phyloP scores from a whole-genome alignment of 2,329 filamentous ascomycete species.

The Clarireedia sp. region DNA sequence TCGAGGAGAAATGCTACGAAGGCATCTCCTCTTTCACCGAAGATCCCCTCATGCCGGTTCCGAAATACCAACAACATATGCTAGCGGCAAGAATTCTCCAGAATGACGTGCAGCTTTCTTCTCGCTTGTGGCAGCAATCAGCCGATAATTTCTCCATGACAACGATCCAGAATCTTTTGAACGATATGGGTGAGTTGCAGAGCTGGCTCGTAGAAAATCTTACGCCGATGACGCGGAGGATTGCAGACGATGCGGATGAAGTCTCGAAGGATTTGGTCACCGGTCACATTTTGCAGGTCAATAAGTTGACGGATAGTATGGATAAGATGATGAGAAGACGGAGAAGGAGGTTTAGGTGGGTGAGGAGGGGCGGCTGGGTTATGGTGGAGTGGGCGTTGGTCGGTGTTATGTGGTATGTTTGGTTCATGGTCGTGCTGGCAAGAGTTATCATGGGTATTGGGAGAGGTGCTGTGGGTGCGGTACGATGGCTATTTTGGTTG shows the following conservation, averaged over 20 bases:
- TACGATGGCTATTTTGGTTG: conserved; percentile 69
- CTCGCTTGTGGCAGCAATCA: conserved; percentile 43
- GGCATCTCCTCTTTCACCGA: conserved; percentile 21
- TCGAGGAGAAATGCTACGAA: conserved; percentile 14
- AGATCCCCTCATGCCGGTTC: conserved; percentile 12
- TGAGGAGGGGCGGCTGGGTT: conserved; percentile 70
- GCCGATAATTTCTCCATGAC: conserved; percentile 50
- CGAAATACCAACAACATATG: conserved; percentile 32
- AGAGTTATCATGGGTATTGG: conserved; percentile 57
- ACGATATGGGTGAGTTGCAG: conserved; percentile 35
- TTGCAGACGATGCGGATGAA: conserved; percentile 72
- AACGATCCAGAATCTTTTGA: conserved; percentile 44
- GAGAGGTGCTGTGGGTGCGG: conserved; percentile 47
- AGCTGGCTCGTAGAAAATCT: conserved; percentile 37
- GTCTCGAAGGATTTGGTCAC: conserved; percentile 69
- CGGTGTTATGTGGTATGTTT: conserved; percentile 88
- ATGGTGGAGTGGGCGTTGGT: conserved; percentile 81
- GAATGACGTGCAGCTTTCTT: conserved; percentile 38
- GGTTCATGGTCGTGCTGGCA: conserved; percentile 76
- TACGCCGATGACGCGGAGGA: conserved; percentile 53
- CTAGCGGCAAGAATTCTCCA: conserved; percentile 45
- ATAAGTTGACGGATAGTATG: conserved; percentile 71
- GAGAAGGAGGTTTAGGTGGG: conserved; percentile 60
- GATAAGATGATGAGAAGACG: conserved; percentile 67
- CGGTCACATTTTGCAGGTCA: conserved; percentile 70